Percentiles rank a stretch among this genome's conserved stretches.
phyloP scores from a whole-genome alignment of 1,284 basidiomycete species.

The Fomitopsis schrenkii region DNA sequence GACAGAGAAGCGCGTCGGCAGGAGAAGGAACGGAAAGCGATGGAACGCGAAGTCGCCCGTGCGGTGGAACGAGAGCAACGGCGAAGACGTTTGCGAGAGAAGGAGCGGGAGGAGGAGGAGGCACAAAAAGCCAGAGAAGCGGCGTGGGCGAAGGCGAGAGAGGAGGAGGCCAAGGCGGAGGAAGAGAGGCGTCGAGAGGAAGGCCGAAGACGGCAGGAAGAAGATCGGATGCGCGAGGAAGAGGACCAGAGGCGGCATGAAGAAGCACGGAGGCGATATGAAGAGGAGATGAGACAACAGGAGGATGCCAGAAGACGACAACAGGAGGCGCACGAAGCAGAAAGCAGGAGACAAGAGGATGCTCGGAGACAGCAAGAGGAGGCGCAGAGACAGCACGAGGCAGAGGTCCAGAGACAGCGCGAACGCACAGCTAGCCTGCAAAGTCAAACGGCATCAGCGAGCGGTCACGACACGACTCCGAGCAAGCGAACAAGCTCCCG shows the following conservation, averaged over 20 bases:
- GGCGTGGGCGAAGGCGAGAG: constrained; percentile 3
- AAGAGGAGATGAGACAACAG: background rate
- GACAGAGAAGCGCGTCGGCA: background rate
- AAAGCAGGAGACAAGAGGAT: background rate
- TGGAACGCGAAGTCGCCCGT: background rate
- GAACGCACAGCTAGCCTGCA: background rate
- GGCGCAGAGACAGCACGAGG: background rate
- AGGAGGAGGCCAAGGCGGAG: background rate
- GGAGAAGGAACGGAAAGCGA: background rate
- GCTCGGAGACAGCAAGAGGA: background rate
- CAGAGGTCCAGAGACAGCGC: background rate
- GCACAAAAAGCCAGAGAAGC: background rate
- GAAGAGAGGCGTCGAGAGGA: background rate
- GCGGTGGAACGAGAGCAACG: constrained; percentile 3
- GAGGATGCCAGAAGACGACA: background rate
- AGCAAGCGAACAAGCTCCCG: background rate
- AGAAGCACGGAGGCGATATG: background rate
- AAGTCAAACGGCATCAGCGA: background rate
- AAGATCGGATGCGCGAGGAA: background rate
- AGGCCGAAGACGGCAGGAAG: background rate
- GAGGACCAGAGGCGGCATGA: background rate
- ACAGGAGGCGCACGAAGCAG: background rate
- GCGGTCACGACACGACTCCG: background rate
- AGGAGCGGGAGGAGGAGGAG: background rate
- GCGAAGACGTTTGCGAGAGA: background rate